phyloP scores from a whole-genome alignment of 768 basidiomycete genomes.

The Pilatotrama ljubarskyi region DNA sequence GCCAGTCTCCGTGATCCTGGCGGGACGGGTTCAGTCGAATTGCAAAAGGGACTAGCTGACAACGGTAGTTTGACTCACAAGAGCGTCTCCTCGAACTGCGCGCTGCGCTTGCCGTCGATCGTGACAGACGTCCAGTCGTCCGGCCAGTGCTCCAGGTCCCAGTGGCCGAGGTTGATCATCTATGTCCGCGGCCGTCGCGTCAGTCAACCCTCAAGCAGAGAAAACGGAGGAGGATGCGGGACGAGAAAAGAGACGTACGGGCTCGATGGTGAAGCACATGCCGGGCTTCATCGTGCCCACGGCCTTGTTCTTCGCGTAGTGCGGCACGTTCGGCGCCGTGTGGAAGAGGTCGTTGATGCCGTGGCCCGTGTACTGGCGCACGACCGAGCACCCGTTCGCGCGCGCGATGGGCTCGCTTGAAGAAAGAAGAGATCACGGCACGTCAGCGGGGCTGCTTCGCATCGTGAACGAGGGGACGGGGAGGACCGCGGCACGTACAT shows the following conservation, averaged over 20 bases:
- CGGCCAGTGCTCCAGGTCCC: constrained; percentile 83
- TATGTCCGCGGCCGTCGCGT: constrained; percentile 29
- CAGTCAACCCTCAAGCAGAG: not conserved
- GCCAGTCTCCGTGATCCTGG: constrained; percentile 88
- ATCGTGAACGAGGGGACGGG: not conserved
- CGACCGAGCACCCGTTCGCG: constrained; percentile 83
- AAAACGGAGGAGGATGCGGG: not conserved
- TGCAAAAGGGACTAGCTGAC: constrained; percentile 2
- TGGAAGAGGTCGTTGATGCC: constrained; percentile 90
- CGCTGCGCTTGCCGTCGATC: constrained; percentile 83
- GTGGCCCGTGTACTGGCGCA: constrained; percentile 90
- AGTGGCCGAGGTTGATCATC: constrained; percentile 92
- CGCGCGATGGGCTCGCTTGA: constrained; percentile 78
- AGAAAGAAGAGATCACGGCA: not conserved
- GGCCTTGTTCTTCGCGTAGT: constrained; percentile 94
- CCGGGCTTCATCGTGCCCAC: constrained; percentile 92
- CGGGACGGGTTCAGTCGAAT: constrained; percentile 4
- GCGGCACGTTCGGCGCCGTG: constrained; percentile 82
- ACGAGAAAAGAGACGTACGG: constrained; percentile 45
- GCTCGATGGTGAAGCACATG: constrained; percentile 82
- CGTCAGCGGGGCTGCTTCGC: not conserved
- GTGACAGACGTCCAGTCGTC: constrained; percentile 98
- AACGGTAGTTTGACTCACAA: constrained; percentile 59
- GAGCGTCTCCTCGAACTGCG: constrained; percentile 97
- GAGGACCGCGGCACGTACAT: constrained; percentile 55